phyloP scores from a whole-genome alignment of 768 basidiomycete genomes.

The Serendipita sp. region DNA sequence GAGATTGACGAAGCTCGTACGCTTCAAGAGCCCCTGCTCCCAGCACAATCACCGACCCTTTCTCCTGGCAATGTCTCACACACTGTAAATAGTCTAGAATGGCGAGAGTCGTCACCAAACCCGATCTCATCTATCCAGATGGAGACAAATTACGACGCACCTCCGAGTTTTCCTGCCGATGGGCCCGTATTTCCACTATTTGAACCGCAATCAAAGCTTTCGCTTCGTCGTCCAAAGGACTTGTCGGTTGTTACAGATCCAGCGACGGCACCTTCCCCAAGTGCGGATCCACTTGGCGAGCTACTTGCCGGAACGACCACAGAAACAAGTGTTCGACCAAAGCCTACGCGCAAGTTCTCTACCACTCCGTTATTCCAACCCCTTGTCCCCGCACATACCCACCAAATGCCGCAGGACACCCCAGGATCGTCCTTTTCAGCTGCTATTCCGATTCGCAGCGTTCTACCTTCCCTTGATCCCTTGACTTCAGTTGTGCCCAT shows the following conservation, averaged over 20 bases:
- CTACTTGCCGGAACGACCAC: background rate
- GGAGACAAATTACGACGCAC: too few species aligned
- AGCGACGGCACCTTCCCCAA: background rate
- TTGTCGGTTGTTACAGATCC: background rate
- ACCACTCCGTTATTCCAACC: conserved; percentile 2
- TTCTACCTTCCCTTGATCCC: background rate
- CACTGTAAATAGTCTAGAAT: background rate
- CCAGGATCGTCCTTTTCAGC: background rate
- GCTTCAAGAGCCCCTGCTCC: background rate
- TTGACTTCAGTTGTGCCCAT: background rate
- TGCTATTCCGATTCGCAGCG: background rate
- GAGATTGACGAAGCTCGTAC: background rate
- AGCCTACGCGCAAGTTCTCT: background rate
- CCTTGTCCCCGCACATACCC: background rate
- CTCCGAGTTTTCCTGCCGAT: too few species aligned
- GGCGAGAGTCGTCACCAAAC: background rate
- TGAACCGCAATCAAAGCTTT: background rate
- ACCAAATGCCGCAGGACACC: background rate
- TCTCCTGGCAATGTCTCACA: background rate
- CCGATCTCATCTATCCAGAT: background rate
- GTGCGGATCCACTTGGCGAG: background rate
- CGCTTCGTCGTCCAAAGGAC: background rate
- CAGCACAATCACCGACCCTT: background rate
- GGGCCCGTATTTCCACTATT: background rate
- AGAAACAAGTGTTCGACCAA: background rate